Base-by-base conservation (phyloP, 2,329 filamentous ascomycete species). In the Ciborinia camelliae region DNA sequence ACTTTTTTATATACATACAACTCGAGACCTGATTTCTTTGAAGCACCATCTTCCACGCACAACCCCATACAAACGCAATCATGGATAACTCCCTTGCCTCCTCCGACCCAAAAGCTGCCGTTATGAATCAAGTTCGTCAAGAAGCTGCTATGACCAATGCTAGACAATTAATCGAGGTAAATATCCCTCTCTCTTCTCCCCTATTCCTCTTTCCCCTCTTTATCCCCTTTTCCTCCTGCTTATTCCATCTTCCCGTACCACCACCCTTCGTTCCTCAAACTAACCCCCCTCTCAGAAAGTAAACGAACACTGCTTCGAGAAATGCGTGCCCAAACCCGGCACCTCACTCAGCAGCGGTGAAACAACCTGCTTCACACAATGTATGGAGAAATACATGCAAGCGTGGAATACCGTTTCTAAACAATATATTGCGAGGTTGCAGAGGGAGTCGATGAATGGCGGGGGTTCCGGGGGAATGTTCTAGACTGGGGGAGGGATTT, bases 311-410 rank as follows among this genome's bases (percentile, higher is more conserved):
- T 94, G 90, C 81, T 94, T 92, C 80, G 85, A 90, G 54, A 87
- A 86, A 76, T 94, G 90, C 77, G 80, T 93, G 20, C 82, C 89
- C 58, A 87, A 88, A 73, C 88, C 90, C 62, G 87, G 89, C 65
- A 76, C 81, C 58, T 86, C 85, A 62, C 79, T 93, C 64, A 73
- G 71, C 58, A 84, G 82, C 77, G 78, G 83, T 77, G 90, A 94
- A 76, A 81, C 86, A 74, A 81, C 84, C 28, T 94, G 90, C 80
- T 82, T 90, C 74, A 90, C 84, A 26, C 81, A 84, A 67, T 94
- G 90, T 81, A 90, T 92, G 86, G 90, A 93, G 73, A 93, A 93
- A 78, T 94, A 93, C 81, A 91, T 93, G 82, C 79, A 82, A 39
- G 84, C 89, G 14, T 94, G 90, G 90, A 92, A 92, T 79, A 80